Conservation (phyloP, 2,329 filamentous ascomycete species). For the Lasiodiplodia hormozganensis region DNA sequence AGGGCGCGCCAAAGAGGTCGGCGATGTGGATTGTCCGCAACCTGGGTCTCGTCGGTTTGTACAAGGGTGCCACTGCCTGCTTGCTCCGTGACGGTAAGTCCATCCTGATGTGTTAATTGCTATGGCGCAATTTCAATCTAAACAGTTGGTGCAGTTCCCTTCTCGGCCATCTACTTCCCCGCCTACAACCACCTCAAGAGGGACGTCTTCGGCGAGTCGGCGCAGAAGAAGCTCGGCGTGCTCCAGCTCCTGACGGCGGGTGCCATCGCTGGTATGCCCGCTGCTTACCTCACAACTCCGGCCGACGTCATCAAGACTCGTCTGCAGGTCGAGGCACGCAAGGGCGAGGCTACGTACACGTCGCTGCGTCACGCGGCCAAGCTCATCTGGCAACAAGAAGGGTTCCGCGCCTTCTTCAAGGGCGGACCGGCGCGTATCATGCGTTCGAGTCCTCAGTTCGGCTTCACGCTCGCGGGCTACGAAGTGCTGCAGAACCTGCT, state of each 20-base stretch:
- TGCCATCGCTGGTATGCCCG: conserved; percentile 73
- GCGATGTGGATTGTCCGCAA: conserved; percentile 98
- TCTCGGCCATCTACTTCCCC: conserved; percentile 99
- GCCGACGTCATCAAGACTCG: conserved; percentile 99
- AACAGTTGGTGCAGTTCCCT: conserved; percentile 68
- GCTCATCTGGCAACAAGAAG: conserved; percentile 88
- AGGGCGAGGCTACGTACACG: conserved; percentile 89
- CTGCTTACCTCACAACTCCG: conserved; percentile 87
- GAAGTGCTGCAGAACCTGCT: conserved; percentile 84
- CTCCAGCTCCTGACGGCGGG: conserved; percentile 91
- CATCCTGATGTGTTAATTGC: neutral
- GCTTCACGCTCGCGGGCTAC: conserved; percentile 95
- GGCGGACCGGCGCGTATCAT: conserved; percentile 94
- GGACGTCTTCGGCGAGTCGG: conserved; percentile 90
- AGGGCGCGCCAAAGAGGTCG: conserved; percentile 83
- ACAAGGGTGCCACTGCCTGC: conserved; percentile 96
- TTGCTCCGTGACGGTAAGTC: conserved; percentile 75
- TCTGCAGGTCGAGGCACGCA: conserved; percentile 94
- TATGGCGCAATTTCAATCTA: neutral
- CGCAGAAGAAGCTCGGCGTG: conserved; percentile 85
- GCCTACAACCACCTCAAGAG: conserved; percentile 94
- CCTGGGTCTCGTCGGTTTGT: conserved; percentile 89
- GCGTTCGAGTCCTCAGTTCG: conserved; percentile 95
- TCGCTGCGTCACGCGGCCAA: conserved; percentile 83
- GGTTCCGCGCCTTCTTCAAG: conserved; percentile 97